Base-by-base conservation (phyloP, 352 stramenopile genomes). In the Saprolegnia diclina region DNA sequence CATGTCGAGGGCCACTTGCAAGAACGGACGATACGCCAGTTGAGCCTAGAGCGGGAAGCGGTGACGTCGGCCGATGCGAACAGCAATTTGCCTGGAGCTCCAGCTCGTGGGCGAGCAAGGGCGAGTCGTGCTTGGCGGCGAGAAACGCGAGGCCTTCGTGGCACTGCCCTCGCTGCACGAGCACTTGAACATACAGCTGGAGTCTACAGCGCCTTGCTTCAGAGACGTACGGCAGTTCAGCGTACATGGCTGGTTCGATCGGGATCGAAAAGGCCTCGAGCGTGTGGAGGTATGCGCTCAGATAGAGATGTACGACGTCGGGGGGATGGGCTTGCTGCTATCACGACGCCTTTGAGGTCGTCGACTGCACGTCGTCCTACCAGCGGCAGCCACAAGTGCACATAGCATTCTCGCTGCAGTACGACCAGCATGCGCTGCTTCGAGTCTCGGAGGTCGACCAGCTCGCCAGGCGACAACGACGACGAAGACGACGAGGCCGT, bases 1-100 rank as follows among this genome's bases (percentile, higher is more conserved):
- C 57, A 66, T 66, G 44, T 66, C 57, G 35, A 66, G 21, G 5
- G 57, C 57, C 7, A 40, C 24, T 66, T 66, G 57, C 4, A 29
- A 24, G 19, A 44, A 22, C 26, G 57, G 19, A 19, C 37, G 57
- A 22, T 48, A 48, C 13, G 26, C 53, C 7, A 11, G 1, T 56
- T 18, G 19, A 21, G 1, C 5, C 53, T 61, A 61, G 38, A 26
- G n/a, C 29, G 29, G 2, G 29, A 2, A 2, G 5, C 5, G 29
- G 5, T 35, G 29, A 32, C 11, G 35, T 32, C 37, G 37, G 54
- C 22, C 18, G 32, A 22, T 45, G 7, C 48, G 48, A 32, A 13
- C 4, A 56, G 21, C 5, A 59, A 37, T 29, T 18, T 53, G 46
- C 56, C 32, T 65, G 56, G 9, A 35, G 21, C 35, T 66, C 57